These are phyloP conservation scores for Remersonia thermophila DNA, from an alignment of 2,329 filamentous ascomycete species.

Conservation along the genomic window DNA sequence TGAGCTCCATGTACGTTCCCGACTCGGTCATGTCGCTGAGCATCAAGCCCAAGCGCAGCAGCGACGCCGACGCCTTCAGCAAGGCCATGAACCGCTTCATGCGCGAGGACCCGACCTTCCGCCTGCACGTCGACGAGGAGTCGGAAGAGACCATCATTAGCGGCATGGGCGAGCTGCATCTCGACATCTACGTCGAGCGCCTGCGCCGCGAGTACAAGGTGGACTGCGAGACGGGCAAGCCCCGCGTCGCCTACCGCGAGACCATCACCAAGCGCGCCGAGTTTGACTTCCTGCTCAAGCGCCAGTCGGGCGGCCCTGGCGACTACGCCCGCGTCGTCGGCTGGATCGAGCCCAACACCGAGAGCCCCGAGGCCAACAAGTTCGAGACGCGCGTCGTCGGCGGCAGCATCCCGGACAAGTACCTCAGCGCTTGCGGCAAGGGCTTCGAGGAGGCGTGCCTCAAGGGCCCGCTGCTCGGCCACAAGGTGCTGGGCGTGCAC, in stretches of 20 bases:
- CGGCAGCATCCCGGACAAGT: constrained; percentile 91
- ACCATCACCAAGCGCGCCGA: constrained; percentile 69
- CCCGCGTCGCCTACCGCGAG: constrained; percentile 93
- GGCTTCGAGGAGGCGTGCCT: constrained; percentile 75
- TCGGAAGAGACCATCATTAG: constrained; percentile 95
- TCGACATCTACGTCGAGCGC: constrained; percentile 95
- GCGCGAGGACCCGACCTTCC: constrained; percentile 94
- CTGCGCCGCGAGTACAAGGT: constrained; percentile 95
- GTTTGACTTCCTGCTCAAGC: constrained; percentile 90
- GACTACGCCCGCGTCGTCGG: constrained; percentile 90
- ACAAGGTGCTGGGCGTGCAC: constrained; percentile 75
- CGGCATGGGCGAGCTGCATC: constrained; percentile 93
- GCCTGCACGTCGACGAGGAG: constrained; percentile 82
- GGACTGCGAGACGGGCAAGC: constrained; percentile 89
- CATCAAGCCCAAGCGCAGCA: constrained; percentile 89
- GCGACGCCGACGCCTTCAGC: constrained; percentile 86
- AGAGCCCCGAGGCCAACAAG: constrained; percentile 57
- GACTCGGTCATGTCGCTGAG: constrained; percentile 97
- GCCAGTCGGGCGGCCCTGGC: constrained; percentile 89
- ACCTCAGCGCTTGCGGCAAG: constrained; percentile 85
- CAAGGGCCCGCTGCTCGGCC: constrained; percentile 82
- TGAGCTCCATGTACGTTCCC: constrained; percentile 97
- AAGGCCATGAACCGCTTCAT: constrained; percentile 99
- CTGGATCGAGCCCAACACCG: constrained; percentile 73
- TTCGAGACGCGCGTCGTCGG: constrained; percentile 84